These are phyloP conservation scores for Trametes cubensis DNA, from an alignment of 768 basidiomycete species.

Conservation along the genomic window DNA sequence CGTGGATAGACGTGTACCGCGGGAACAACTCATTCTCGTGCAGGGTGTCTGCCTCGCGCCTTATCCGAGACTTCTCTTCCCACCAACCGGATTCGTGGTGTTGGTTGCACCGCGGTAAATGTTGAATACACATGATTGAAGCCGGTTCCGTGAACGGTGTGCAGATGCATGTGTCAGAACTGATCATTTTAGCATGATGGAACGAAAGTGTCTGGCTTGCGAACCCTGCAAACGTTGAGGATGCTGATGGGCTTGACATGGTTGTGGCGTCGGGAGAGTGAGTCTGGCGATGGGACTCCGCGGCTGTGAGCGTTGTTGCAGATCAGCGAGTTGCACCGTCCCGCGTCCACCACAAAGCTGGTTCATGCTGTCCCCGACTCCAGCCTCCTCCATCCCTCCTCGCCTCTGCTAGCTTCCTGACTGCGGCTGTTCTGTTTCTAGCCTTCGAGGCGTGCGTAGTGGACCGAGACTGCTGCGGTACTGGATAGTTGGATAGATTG, in stretches of 20 bases:
- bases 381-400: conserved; percentile 1
- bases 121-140: too few species aligned
- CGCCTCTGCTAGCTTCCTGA: conserved; percentile 7
- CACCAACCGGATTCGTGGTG: too few species aligned
- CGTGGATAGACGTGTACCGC: background rate
- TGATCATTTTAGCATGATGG: background rate
- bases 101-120: too few species aligned
- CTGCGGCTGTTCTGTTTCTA: background rate
- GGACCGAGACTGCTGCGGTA: conserved; percentile 7
- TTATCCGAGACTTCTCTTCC: too few species aligned
- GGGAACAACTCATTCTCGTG: too few species aligned
- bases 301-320: conserved; percentile 11
- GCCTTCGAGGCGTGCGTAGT: background rate
- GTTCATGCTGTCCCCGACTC: conserved; percentile 15
- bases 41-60: too few species aligned
- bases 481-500: conserved; percentile 4
- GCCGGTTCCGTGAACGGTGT: too few species aligned
- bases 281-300: background rate
- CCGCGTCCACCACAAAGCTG: background rate
- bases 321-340: conserved; percentile 8
- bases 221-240: too few species aligned
- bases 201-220: background rate
- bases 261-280: conserved; percentile 2
- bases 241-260: background rate
- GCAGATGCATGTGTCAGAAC: background rate